Conservation (phyloP, 1,139 yeast species). For the Blastobotrys aristatus region DNA sequence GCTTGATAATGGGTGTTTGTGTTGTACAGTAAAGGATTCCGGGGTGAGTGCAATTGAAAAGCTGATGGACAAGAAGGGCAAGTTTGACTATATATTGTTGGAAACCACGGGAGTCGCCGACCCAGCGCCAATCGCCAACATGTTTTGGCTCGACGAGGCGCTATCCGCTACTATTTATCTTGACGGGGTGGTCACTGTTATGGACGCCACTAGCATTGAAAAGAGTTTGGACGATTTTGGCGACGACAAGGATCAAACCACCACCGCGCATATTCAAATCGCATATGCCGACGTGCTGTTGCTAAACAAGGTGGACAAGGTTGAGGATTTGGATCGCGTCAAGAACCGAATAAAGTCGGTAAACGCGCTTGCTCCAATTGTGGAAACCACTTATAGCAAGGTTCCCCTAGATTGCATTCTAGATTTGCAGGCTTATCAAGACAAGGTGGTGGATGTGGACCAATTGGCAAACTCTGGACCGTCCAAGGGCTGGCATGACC, state of each 20-base stretch:
- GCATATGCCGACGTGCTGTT: constrained; percentile 83
- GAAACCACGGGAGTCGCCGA: constrained; percentile 99
- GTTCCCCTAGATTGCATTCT: constrained; percentile 54
- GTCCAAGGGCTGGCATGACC: constrained; percentile 25
- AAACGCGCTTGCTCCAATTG: constrained; percentile 63
- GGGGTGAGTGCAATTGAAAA: constrained; percentile 94
- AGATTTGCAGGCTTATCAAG: constrained; percentile 77
- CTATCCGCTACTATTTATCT: constrained; percentile 76
- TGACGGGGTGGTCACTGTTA: constrained; percentile 90
- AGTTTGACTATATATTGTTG: constrained; percentile 79
- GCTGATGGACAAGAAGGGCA: constrained; percentile 64
- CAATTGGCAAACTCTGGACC: constrained; percentile 22
- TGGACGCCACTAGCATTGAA: constrained; percentile 69
- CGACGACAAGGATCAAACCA: constrained; percentile 57
- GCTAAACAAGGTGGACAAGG: constrained; percentile 67
- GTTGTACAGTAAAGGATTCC: constrained; percentile 91
- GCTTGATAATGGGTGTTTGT: constrained; percentile 91
- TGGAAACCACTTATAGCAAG: constrained; percentile 68
- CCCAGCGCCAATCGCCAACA: constrained; percentile 90
- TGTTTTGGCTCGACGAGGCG: constrained; percentile 97
- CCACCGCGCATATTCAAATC: constrained; percentile 85
- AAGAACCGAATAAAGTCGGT: constrained; percentile 47
- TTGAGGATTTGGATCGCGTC: constrained; percentile 31
- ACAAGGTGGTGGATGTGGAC: constrained; percentile 20
- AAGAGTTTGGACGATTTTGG: constrained; percentile 67